Evolutionary conservation across 2,329 filamentous ascomycete species (phyloP), one percentile per base, ranked within the genome.

Genomic region (Chrysosporium queenslandicum): DNA sequence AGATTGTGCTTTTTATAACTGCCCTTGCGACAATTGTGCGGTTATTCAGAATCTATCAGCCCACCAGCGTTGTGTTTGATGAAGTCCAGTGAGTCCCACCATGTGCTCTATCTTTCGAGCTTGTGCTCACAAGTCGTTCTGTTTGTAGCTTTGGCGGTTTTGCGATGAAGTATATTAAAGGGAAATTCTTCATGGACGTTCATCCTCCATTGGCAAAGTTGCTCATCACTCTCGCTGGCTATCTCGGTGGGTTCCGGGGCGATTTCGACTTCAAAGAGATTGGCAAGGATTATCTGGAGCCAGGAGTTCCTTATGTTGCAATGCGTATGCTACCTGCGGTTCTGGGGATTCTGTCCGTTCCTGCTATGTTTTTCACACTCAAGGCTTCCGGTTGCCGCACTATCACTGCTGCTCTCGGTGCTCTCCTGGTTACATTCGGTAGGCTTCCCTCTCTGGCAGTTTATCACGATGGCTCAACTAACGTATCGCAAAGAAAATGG

Each of bases 101-200:
- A 53, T 52, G 16, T 49, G 8, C 46, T 20, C 37, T 46, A 4
- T 23, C 50, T 32, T 52, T 20, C 34, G 21, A 42, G n/a, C 29
- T 45, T 46, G 57, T 27, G 27, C 41, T 53, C 16, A 43, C 16
- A 8, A 27, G 23, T 43, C 30, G 16, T 43, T 25, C 32, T 52
- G 27, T 53, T 46, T 23, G 58, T 64, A 95, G 89, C 73, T 98
- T 98, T 69, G 92, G 92, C 68, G 92, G 92, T 46, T 98, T 98
- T 68, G 92, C 92, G 59, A 88, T 86, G 62, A 98, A 98, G 72
- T 98, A 98, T 71, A 97, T 98, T 78, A 97, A 98, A 77, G 92
- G 92, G 65, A 85, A 79, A 68, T 98, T 98, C 79, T 98, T 98
- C 71, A 98, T 98, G 92, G 92, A 98, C 68, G 92, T 98, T n/a